A percentile compares a stretch with the other conserved stretches of the same genome.
Conservation (phyloP, 139 green algal genomes). For the Coccomyxa sp. region DNA sequence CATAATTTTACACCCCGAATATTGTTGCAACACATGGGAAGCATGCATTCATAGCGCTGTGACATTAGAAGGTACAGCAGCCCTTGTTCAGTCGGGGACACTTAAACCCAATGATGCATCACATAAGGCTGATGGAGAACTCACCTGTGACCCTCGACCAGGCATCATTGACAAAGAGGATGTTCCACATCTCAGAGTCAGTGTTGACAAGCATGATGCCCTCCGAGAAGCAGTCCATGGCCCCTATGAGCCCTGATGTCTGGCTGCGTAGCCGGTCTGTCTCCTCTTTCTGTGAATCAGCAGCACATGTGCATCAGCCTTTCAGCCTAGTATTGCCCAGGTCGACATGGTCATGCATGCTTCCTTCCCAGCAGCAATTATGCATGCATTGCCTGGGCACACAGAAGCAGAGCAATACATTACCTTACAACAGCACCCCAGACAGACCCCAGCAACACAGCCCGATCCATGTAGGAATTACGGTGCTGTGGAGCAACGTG, state of each 20-base stretch:
- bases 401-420: too few species aligned
- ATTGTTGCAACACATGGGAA: background rate
- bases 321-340: background rate
- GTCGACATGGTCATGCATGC: too few species aligned
- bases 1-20: background rate
- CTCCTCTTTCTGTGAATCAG: slow-evolving; percentile 7
- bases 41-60: background rate
- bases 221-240: slow-evolving; percentile 70
- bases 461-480: too few species aligned
- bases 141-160: slow-evolving; percentile 41
- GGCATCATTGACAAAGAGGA: slow-evolving; percentile 75
- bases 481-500: background rate
- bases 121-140: too few species aligned
- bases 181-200: slow-evolving; percentile 39
- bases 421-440: too few species aligned
- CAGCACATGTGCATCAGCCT: background rate
- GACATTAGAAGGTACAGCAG: background rate
- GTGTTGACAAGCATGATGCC: slow-evolving; percentile 73
- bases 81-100: too few species aligned
- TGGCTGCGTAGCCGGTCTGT: background rate
- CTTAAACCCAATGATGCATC: too few species aligned
- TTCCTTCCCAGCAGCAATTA: too few species aligned
- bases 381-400: too few species aligned
- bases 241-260: slow-evolving; percentile 36
- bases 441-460: too few species aligned